Evolutionary conservation across 331 rosid species (phyloP).

Genomic region (Malus hybrid): DNA sequence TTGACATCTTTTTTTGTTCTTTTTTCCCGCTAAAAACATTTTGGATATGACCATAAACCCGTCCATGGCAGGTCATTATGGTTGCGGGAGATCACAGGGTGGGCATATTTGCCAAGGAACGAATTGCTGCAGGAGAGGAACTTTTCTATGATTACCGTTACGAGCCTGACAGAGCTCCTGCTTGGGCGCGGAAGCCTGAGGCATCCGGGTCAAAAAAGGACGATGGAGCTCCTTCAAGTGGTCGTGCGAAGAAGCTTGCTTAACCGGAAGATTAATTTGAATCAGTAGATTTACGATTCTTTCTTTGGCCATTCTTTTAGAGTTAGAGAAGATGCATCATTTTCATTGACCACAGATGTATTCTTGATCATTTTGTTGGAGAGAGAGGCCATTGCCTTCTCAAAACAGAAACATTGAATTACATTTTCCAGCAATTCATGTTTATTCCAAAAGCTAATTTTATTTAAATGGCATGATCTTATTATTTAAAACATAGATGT

Average conservation of each 20-base stretch:
- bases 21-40: background rate
- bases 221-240: conserved; percentile 83
- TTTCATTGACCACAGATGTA: conserved; percentile 37
- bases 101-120: conserved; percentile 95
- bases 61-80: conserved; percentile 79
- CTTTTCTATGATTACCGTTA: conserved; percentile 94
- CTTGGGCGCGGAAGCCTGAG: conserved; percentile 95
- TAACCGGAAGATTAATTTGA: conserved; percentile 27
- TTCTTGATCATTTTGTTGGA: conserved; percentile 37
- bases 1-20: background rate
- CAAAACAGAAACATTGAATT: conserved; percentile 25
- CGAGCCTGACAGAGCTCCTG: conserved; percentile 98
- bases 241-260: conserved; percentile 96
- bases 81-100: conserved; percentile 99
- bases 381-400: conserved; percentile 44
- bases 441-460: conserved; percentile 11
- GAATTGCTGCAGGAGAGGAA: conserved; percentile 89
- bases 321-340: conserved; percentile 45
- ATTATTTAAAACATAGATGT: background rate
- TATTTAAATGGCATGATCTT: background rate
- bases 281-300: conserved; percentile 8
- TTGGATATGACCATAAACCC: background rate
- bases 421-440: conserved; percentile 26
- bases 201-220: conserved; percentile 77
- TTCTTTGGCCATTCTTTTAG: conserved; percentile 51